Percentiles rank a stretch among this genome's conserved stretches.
These are phyloP conservation scores for Kitagawia praeruptora DNA, from an alignment of 129 eudicot species.

Conservation along the genomic window DNA sequence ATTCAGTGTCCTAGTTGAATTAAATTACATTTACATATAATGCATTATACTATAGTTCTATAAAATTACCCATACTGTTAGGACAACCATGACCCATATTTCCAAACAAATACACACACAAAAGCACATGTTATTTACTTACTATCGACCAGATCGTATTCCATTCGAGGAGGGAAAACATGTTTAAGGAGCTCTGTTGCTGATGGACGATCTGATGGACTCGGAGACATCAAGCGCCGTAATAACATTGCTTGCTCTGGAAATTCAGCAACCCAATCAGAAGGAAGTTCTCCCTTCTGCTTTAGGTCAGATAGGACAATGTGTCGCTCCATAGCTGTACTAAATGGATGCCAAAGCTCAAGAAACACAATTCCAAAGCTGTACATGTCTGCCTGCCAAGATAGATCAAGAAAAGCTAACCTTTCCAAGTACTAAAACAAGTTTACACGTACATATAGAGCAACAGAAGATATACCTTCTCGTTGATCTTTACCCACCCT, in stretches of 20 bases:
- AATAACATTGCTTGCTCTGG: slow-evolving; percentile 86
- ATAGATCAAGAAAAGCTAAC: slow-evolving; percentile 13
- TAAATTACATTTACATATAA: background rate
- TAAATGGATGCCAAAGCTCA: slow-evolving; percentile 97
- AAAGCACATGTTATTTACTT: slow-evolving; percentile 23
- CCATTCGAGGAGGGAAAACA: slow-evolving; percentile 95
- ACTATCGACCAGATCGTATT: slow-evolving; percentile 75
- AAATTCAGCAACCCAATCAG: slow-evolving; percentile 69
- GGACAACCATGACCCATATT: background rate
- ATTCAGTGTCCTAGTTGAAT: background rate
- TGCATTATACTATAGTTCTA: background rate
- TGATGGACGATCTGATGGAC: slow-evolving; percentile 93
- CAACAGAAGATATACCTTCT: slow-evolving; percentile 50
- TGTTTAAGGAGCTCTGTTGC: slow-evolving; percentile 82
- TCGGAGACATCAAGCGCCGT: slow-evolving; percentile 66
- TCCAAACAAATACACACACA: background rate
- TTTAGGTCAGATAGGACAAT: slow-evolving; percentile 75
- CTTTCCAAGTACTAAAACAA: background rate
- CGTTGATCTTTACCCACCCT: slow-evolving; percentile 92
- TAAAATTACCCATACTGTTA: background rate
- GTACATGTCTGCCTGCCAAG: slow-evolving; percentile 81
- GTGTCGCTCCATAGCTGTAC: slow-evolving; percentile 94
- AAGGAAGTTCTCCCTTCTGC: slow-evolving; percentile 71
- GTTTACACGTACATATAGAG: background rate
- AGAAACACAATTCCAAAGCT: slow-evolving; percentile 84